Evolutionary conservation across 371 early-diverging fungal species (phyloP).

Genomic region (Saksenaea oblongispora): DNA sequence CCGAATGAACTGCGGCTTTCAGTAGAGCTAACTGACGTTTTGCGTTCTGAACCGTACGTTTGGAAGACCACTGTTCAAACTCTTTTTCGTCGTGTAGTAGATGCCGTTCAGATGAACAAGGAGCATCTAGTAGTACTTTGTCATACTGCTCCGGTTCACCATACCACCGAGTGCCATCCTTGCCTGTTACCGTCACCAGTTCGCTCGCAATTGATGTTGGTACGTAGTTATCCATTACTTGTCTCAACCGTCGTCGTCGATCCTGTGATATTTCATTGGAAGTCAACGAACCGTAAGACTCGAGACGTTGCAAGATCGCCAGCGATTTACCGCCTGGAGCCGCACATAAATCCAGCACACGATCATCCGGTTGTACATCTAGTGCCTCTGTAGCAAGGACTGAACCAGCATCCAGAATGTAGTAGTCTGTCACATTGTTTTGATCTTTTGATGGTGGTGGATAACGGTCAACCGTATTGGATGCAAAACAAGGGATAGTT

Average conservation of each 20-base stretch:
- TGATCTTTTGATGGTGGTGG: constrained; percentile 43
- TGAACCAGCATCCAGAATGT: constrained; percentile 71
- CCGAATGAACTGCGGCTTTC: constrained; percentile 59
- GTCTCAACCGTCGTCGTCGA: constrained; percentile 54
- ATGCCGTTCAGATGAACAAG: constrained; percentile 80
- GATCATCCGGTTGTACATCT: constrained; percentile 63
- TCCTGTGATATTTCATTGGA: constrained; percentile 57
- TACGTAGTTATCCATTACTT: constrained; percentile 61
- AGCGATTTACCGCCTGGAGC: constrained; percentile 77
- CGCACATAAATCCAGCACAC: constrained; percentile 81
- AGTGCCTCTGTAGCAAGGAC: constrained; percentile 66
- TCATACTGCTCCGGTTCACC: constrained; percentile 55
- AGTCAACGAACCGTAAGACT: constrained; percentile 45
- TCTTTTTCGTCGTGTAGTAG: constrained; percentile 56
- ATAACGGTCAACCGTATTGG: constrained; percentile 30
- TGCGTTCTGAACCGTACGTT: constrained; percentile 52
- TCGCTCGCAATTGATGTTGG: constrained; percentile 41
- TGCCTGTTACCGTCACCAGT: constrained; percentile 52
- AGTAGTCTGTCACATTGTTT: constrained; percentile 44
- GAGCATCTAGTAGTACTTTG: constrained; percentile 74
- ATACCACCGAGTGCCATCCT: constrained; percentile 56
- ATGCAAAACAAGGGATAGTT: constrained; percentile 41
- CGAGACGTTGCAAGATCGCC: constrained; percentile 54
- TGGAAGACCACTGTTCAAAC: constrained; percentile 53
- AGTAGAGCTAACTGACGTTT: constrained; percentile 61